phyloP scores from a whole-genome alignment of 441 rosid genomes.

The Brassica balearica region DNA sequence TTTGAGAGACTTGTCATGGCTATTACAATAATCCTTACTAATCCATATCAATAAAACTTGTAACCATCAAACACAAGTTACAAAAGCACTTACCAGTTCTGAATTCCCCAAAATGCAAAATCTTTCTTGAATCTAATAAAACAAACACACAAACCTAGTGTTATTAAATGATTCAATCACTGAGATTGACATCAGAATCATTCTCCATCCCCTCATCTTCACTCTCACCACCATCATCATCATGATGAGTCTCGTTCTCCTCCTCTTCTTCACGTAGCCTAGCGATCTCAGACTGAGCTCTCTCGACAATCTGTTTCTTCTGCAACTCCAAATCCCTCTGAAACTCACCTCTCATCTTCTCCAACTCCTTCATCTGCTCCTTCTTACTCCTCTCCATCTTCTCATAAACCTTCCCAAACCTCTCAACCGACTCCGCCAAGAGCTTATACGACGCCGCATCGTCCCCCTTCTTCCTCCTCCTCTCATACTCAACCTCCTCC shows the following conservation, averaged over 20 bases:
- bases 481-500: slow-evolving; percentile 57
- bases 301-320: slow-evolving; percentile 83
- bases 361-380: slow-evolving; percentile 84
- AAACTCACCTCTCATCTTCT: slow-evolving; percentile 94
- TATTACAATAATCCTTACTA: neutral
- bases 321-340: slow-evolving; percentile 86
- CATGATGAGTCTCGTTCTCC: slow-evolving; percentile 32
- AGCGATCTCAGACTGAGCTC: slow-evolving; percentile 79
- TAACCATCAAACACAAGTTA: slow-evolving; percentile 28
- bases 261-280: slow-evolving; percentile 56
- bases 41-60: slow-evolving; percentile 19
- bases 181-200: slow-evolving; percentile 65
- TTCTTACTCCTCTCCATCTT: slow-evolving; percentile 83
- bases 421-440: slow-evolving; percentile 83
- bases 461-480: slow-evolving; percentile 57
- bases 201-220: slow-evolving; percentile 46
- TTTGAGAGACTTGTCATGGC: neutral
- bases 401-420: slow-evolving; percentile 81
- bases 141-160: neutral
- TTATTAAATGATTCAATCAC: slow-evolving; percentile 49
- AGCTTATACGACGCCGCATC: slow-evolving; percentile 66
- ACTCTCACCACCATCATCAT: slow-evolving; percentile 14
- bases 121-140: slow-evolving; percentile 11
- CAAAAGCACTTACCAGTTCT: neutral
- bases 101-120: neutral